A percentile compares a stretch with the other conserved stretches of the same genome.
These are phyloP conservation scores for Leptoxyphium fumago DNA, from an alignment of 2,329 filamentous ascomycete genomes.

Conservation along the genomic window DNA sequence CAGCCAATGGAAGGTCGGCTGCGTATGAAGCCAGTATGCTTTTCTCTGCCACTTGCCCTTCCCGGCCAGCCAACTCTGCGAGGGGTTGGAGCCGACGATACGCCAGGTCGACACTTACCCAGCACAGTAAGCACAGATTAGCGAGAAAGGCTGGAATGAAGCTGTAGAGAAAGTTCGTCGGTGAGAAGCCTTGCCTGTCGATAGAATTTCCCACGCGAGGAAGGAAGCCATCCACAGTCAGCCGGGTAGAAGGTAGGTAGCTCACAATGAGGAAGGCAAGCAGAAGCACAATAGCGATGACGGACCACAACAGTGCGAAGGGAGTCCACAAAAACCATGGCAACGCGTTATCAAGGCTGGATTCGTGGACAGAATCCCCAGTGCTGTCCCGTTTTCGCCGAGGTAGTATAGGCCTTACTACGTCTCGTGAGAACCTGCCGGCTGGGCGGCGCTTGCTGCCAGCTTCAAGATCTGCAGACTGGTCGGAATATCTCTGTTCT, in stretches of 20 bases:
- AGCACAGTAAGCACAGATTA: slow-evolving; percentile 49
- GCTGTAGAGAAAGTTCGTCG: slow-evolving; percentile 76
- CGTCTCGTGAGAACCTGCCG: background rate
- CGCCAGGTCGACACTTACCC: slow-evolving; percentile 51
- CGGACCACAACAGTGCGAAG: slow-evolving; percentile 50
- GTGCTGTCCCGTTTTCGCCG: background rate
- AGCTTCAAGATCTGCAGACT: slow-evolving; percentile 19
- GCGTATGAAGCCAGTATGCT: slow-evolving; percentile 59
- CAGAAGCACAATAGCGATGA: slow-evolving; percentile 46
- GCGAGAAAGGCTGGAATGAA: slow-evolving; percentile 58
- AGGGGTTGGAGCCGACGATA: slow-evolving; percentile 56
- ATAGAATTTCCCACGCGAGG: slow-evolving; percentile 45
- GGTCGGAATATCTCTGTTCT: slow-evolving; percentile 11
- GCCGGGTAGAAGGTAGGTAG: slow-evolving; percentile 50
- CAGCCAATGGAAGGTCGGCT: slow-evolving; percentile 47
- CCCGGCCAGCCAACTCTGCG: slow-evolving; percentile 42
- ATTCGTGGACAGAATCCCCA: slow-evolving; percentile 7
- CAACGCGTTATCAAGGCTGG: slow-evolving; percentile 18
- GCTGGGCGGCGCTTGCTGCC: background rate
- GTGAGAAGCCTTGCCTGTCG: slow-evolving; percentile 49
- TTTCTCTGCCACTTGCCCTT: slow-evolving; percentile 46
- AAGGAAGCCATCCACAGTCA: slow-evolving; percentile 51
- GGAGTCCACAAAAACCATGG: slow-evolving; percentile 61
- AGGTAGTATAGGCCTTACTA: background rate
- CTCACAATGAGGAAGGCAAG: slow-evolving; percentile 62